A percentile compares a stretch with the other conserved stretches of the same genome.
phyloP scores from a whole-genome alignment of 768 basidiomycete species.

The Tricholoma saponaceum region DNA sequence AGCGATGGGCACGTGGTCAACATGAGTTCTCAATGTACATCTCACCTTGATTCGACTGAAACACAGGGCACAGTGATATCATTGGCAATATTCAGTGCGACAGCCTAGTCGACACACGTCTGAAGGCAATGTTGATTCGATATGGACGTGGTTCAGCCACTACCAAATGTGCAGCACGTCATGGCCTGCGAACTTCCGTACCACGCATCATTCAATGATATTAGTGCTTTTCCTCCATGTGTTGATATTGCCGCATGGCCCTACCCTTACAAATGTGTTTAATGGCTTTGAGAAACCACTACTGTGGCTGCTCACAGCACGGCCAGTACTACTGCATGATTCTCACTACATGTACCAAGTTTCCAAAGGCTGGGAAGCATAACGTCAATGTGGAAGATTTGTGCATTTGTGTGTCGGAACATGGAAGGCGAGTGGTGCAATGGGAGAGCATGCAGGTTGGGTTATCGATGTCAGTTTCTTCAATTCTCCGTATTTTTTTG shows the following conservation, averaged over 20 bases:
- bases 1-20: no score
- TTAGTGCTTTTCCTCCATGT: constrained; percentile 71
- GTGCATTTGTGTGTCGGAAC: constrained; percentile 74
- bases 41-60: no score
- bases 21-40: no score
- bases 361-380: constrained; percentile 77
- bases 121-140: constrained; percentile 22
- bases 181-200: constrained; percentile 80
- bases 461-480: constrained; percentile 68
- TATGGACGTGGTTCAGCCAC: constrained; percentile 63
- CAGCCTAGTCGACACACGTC: no score
- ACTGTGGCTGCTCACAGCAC: constrained; percentile 64
- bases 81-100: no score
- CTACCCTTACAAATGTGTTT: constrained; percentile 3
- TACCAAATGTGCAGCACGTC: constrained; percentile 58
- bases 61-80: no score
- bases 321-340: constrained; percentile 68
- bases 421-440: constrained; percentile 73
- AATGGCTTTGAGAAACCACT: constrained; percentile 29
- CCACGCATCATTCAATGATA: constrained; percentile 68
- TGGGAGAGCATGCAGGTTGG: constrained; percentile 64
- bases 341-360: constrained; percentile 62
- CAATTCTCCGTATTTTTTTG: neutral
- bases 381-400: constrained; percentile 79
- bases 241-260: constrained; percentile 49